Evolutionary conservation across 2,329 filamentous ascomycete genomes (phyloP).

Genomic region (Thelonectria olida): DNA sequence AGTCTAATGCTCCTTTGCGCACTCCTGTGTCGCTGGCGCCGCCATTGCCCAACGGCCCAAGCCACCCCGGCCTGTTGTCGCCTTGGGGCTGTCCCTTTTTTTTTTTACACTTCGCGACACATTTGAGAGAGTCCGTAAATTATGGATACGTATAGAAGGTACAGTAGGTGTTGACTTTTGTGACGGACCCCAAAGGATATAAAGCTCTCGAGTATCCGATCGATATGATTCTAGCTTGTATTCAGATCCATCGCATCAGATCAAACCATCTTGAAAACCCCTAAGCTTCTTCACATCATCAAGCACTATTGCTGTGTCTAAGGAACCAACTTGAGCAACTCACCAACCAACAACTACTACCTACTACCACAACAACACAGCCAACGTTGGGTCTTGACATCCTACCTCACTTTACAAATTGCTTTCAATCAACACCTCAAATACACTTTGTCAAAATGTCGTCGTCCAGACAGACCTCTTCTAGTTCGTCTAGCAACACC

Average conservation of each 20-base stretch:
- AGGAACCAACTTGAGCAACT: neutral
- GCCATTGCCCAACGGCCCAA: neutral
- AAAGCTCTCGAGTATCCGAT: neutral
- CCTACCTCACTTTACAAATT: no score
- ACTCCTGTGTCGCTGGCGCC: no score
- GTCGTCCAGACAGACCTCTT: neutral
- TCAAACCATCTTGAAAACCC: neutral
- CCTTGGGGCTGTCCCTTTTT: neutral
- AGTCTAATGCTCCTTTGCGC: no score
- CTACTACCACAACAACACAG: neutral
- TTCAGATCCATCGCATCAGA: neutral
- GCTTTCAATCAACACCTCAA: neutral
- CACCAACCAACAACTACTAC: neutral
- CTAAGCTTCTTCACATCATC: no score
- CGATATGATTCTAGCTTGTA: neutral
- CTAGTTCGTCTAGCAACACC: neutral
- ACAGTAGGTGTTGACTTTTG: neutral
- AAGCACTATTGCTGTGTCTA: no score
- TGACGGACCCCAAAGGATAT: neutral
- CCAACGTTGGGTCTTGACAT: no score
- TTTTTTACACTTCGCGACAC: neutral
- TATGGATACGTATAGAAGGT: neutral
- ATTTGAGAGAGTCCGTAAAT: neutral
- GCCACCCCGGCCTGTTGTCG: no score
- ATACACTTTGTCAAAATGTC: neutral